Evolutionary conservation across 1,284 basidiomycete species (phyloP).

Genomic region (Exsudoporus floridanus): DNA sequence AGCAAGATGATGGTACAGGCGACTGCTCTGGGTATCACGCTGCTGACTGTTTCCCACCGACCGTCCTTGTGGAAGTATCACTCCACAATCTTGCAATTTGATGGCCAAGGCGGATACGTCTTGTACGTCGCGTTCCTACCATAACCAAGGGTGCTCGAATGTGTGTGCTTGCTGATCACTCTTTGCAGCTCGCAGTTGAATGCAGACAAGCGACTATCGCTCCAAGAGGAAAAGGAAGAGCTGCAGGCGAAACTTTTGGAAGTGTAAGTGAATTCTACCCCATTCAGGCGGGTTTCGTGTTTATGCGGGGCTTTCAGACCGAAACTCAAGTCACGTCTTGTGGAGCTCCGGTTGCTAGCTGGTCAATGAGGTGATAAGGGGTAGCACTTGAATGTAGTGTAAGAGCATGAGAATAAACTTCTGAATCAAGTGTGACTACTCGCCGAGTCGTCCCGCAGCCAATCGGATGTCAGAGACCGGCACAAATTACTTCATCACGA

Average conservation of each 20-base stretch:
- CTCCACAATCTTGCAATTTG: conserved; percentile 87
- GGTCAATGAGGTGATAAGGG: conserved; percentile 9
- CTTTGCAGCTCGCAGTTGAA: conserved; percentile 77
- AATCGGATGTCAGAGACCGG: conserved; percentile 28
- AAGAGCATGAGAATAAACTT: conserved; percentile 3
- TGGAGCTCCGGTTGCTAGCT: conserved; percentile 51
- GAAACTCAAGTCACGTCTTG: conserved; percentile 76
- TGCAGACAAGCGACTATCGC: conserved; percentile 84
- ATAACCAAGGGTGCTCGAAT: background rate
- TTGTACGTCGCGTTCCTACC: conserved; percentile 57
- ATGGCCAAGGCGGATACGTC: conserved; percentile 79
- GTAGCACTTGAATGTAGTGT: too few species aligned
- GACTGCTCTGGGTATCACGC: conserved; percentile 81
- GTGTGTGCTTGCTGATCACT: conserved; percentile 2
- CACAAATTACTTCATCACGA: conserved; percentile 20
- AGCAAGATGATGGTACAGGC: conserved; percentile 96
- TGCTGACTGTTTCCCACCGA: conserved; percentile 89
- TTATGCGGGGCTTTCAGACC: conserved; percentile 48
- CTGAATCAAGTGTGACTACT: background rate
- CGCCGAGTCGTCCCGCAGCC: conserved; percentile 28
- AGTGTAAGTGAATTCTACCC: conserved; percentile 51
- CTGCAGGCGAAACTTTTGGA: conserved; percentile 79
- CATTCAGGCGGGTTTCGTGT: background rate
- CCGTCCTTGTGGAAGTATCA: conserved; percentile 97
- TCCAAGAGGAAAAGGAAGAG: conserved; percentile 93